phyloP scores from a whole-genome alignment of 2,329 filamentous ascomycete species.

The Helotiales sp. region DNA sequence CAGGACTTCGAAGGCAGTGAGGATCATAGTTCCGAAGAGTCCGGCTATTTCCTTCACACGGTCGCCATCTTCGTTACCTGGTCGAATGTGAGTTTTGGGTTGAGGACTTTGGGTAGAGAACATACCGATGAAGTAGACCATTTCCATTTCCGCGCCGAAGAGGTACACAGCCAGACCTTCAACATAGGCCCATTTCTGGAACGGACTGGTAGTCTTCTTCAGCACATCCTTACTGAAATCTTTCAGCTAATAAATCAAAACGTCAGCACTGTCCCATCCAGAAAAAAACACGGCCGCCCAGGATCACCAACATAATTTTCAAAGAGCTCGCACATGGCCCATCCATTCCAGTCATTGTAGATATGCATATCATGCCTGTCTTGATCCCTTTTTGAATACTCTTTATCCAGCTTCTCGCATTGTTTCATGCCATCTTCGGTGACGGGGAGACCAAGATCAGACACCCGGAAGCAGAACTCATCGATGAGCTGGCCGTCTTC shows the following conservation, averaged over 20 bases:
- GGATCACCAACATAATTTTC: conserved; percentile 21
- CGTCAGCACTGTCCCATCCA: background rate
- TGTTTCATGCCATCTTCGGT: conserved; percentile 21
- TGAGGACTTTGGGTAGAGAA: background rate
- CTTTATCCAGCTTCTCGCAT: conserved; percentile 20
- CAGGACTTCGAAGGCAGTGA: conserved; percentile 58
- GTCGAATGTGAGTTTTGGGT: background rate
- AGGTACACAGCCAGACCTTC: conserved; percentile 29
- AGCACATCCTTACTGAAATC: conserved; percentile 31
- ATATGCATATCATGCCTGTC: conserved; percentile 29
- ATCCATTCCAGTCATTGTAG: conserved; percentile 35
- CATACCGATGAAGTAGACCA: background rate
- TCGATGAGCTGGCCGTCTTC: conserved; percentile 26
- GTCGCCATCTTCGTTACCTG: conserved; percentile 30
- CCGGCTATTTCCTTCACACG: conserved; percentile 42
- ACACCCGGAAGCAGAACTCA: conserved; percentile 24
- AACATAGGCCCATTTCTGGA: conserved; percentile 32
- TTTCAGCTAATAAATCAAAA: conserved; percentile 19
- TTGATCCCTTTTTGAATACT: conserved; percentile 31
- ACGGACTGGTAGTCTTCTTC: conserved; percentile 29
- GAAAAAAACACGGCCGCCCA: too few species aligned
- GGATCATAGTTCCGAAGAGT: conserved; percentile 63
- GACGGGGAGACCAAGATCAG: conserved; percentile 29
- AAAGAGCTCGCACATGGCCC: conserved; percentile 27
- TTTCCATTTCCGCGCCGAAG: conserved; percentile 13